Base-by-base conservation (phyloP, 768 basidiomycete genomes). In the Nevesoporus exiguus region DNA sequence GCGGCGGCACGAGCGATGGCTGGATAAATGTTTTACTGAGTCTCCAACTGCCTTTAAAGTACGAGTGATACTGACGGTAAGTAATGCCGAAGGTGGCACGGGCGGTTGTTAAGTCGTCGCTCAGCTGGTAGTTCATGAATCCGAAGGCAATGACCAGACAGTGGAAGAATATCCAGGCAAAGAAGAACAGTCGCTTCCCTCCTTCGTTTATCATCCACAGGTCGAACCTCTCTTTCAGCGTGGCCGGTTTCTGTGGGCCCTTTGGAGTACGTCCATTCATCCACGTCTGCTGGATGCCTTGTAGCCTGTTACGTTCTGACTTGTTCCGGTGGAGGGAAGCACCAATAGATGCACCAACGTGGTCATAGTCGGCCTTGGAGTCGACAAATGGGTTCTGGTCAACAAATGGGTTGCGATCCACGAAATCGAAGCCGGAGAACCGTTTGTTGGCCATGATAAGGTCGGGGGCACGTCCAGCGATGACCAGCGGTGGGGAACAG, bases 161-260 rank as follows among this genome's bases (percentile, higher is more conserved):
- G 59, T 98, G 94, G 30, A 96, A 79, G 69, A 92, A 73, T 47
- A 95, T 74, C 84, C 88, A 97, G 57, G 84, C 70, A 51, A 73
- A 79, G 73, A 95, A 91, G 77, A 94, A 92, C 36, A 95, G 61
- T 50, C 81, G 77, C 41, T 80, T 79, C 14, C 88, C 84, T 63
- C 94, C 94, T 66, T 95, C 93, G 67, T 95, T 94, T 69, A 94
- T 91, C 88, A 93, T 88, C 93, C 93, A 96, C n/a, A 84, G 62
- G 60, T 79, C 77, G 62, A 81, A 78, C 60, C 70, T 80, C 61
- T 83, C 77, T 41, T 63, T 61, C 43, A 73, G 65, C 3, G 76
- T 74, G 49, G 61, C 70, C 30, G 79, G 74, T 43, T 68, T 63
- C 55, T 75, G 75, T 15, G 68, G 68, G 0, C 67, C 64, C 7